phyloP scores from a whole-genome alignment of 306 rosid species.

The Benincasa hispida region DNA sequence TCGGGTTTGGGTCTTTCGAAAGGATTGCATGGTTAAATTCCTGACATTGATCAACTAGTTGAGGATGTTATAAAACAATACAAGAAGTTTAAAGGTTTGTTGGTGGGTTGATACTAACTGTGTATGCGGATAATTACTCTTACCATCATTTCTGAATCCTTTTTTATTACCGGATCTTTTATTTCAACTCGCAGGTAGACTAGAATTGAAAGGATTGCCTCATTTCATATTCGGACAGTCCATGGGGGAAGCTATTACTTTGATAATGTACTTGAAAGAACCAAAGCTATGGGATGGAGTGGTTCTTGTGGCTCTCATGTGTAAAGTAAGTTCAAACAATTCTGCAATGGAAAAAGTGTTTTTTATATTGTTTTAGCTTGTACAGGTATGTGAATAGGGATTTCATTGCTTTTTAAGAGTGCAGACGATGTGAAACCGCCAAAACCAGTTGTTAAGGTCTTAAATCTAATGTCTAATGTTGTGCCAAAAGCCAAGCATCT shows the following conservation, averaged over 20 bases:
- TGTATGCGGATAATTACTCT: neutral
- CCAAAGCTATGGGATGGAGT: conserved; percentile 71
- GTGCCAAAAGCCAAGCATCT: conserved; percentile 71
- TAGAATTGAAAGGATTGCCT: conserved; percentile 62
- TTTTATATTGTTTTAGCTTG: neutral
- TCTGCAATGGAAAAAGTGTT: neutral
- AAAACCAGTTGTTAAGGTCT: conserved; percentile 34
- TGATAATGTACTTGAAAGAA: conserved; percentile 70
- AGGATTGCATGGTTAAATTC: conserved; percentile 78
- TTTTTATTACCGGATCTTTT: neutral
- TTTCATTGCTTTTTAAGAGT: conserved; percentile 40
- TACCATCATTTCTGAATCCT: neutral
- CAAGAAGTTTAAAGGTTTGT: conserved; percentile 46
- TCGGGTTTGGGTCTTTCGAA: conserved; percentile 89
- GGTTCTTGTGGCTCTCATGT: conserved; percentile 92
- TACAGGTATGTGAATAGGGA: neutral
- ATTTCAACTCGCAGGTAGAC: conserved; percentile 30
- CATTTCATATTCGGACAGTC: conserved; percentile 72
- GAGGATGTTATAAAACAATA: conserved; percentile 62
- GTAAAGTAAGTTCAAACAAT: conserved; percentile 47
- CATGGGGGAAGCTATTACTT: conserved; percentile 91
- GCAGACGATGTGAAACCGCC: conserved; percentile 70
- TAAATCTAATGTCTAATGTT: conserved; percentile 45
- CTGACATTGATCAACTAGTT: conserved; percentile 51
- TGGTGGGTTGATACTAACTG: neutral